Base-by-base conservation (phyloP, 441 rosid genomes). In the Eruca vesicaria region DNA sequence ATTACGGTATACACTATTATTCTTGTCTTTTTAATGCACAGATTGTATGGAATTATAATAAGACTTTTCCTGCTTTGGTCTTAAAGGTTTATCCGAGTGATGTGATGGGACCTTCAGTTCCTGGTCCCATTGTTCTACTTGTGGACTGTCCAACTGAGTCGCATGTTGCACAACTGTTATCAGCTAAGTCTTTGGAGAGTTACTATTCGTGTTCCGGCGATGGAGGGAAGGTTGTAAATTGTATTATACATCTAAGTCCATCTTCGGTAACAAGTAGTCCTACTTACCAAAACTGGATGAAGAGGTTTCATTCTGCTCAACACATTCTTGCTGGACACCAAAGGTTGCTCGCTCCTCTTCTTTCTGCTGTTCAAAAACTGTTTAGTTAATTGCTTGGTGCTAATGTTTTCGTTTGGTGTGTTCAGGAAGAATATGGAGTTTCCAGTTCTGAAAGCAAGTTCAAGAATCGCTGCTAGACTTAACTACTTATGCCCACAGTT, bases 401-500 rank as follows among this genome's bases (percentile, higher is more conserved):
- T 76, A 2, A 82, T 68, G 26, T 33, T 33, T 28, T 12, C 1
- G 33, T 41, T 53, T 20, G 21, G 61, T 68, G 55, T 72, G 6
- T 18, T 63, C 86, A 93, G 99, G 87, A 85, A 87, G 84, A 91
- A 91, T 82, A 81, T 82, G 77, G 95, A 90, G 85, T 77, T 93
- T 80, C 97, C 98, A 38, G 84, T 95, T 75, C 83, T 93, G 66
- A 79, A 82, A 79, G 78, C 97, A 70, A 93, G 99, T 82, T 90
- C 98, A n/a, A 87, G 91, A 85, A 84, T 91, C 52, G 76, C 97
- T 10, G 90, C 98, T 7, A 84, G 92, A 58, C 97, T 93, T 69
- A 88, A 95, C 82, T 91, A 91, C 81, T 76, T 95, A 78, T 95
- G 97, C 50, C 98, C 99, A 23, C 99, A 91, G 86, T 90, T 93